Percentiles rank a stretch among this genome's conserved stretches.
Evolutionary conservation across 768 basidiomycete species (phyloP).

Genomic region (Mycena sanguinolenta): DNA sequence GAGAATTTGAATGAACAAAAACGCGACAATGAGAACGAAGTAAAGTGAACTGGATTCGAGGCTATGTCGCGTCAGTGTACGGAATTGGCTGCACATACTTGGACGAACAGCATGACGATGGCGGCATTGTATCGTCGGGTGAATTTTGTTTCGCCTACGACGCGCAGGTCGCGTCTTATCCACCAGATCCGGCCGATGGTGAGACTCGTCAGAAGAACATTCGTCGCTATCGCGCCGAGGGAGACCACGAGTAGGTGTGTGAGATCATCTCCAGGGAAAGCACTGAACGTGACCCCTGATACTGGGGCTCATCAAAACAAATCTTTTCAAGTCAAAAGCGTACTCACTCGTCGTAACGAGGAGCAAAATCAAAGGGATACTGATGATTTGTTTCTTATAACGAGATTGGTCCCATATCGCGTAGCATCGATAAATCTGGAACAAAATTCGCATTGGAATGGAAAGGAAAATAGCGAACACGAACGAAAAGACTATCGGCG

Average conservation of each 20-base stretch:
- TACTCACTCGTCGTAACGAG: neutral
- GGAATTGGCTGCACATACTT: neutral
- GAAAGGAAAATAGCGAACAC: neutral
- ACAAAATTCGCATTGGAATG: neutral
- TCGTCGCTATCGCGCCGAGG: neutral
- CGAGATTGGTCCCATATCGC: conserved; percentile 6
- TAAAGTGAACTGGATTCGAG: neutral
- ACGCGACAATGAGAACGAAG: neutral
- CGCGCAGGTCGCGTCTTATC: conserved; percentile 2
- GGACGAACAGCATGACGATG: conserved; percentile 17
- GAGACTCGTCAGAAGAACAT: conserved; percentile 16
- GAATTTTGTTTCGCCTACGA: neutral
- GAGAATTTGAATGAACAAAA: neutral
- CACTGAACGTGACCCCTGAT: neutral
- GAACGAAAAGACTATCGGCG: neutral
- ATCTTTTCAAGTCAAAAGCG: neutral
- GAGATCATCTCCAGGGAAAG: neutral
- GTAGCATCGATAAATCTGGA: conserved; percentile 19
- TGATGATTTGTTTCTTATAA: neutral
- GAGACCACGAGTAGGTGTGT: neutral
- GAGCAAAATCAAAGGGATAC: neutral
- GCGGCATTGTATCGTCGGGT: conserved; percentile 18
- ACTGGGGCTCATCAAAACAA: neutral
- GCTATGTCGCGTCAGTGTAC: neutral
- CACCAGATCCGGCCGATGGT: conserved; percentile 17